Evolutionary conservation across 371 early-diverging fungal genomes (phyloP), one percentile per base, ranked within the genome.

Genomic region (Saksenaea vasiformis): DNA sequence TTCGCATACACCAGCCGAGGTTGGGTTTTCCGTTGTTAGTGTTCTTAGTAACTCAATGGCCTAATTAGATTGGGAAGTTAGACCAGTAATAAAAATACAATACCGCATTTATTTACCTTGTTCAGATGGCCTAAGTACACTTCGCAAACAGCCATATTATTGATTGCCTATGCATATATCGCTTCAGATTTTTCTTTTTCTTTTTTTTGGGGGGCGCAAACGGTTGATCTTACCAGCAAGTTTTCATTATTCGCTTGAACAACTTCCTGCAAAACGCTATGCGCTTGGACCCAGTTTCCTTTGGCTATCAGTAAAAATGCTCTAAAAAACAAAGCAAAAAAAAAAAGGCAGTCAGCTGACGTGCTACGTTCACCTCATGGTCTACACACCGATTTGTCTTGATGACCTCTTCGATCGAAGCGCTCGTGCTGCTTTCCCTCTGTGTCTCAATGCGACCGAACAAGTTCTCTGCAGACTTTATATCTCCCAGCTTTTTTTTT

Each of bases 81-180:
- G 26, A 14, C n/a, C 17, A 14, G 35, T 0, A 47, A 47, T 17
- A 24, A 19, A 9, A n/a, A n/a, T n/a, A n/a, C n/a, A n/a, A n/a
- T n/a, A n/a, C n/a, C n/a, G n/a, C n/a, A 11, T 54, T 3, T 58
- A 37, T 65, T 73, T 31, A 74, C 77, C 54, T 72, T 74, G 38
- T 72, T 67, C 56, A 85, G 44, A 37, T 84, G 77, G 7, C 88
- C 86, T 1, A 83, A 72, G 71, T 88, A 88, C 15, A 86, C 68
- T 58, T 80, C 72, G 54, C 86, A 86, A 0, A 85, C 83, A 5
- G 82, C 88, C 39, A 84, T 62, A 63, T 88, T 86, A 54, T 83
- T 85, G 15, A 82, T 63, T 15, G 77, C 82, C 79, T 79, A n/a
- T n/a, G 64, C 17, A 62, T n/a, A 14, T 7, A 47, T 57, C 19